Evolutionary conservation across 176 grass and related monocot genomes (phyloP).

Genomic region (Oryza nivara): DNA sequence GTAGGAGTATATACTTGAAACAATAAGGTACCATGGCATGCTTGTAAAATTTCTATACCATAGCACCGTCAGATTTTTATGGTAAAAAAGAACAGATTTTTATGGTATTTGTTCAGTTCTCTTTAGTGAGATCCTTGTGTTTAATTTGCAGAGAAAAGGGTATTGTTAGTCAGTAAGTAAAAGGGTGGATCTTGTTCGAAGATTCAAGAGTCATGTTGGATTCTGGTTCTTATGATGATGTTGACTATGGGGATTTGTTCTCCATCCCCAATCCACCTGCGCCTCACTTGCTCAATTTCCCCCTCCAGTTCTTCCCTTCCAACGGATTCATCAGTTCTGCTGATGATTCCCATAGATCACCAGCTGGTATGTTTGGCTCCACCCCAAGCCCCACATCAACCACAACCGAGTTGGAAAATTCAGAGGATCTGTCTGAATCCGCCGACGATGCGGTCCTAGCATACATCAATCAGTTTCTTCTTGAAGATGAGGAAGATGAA

Average conservation of each 20-base stretch:
- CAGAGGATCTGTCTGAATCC: constrained; percentile 27
- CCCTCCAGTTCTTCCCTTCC: constrained; percentile 17
- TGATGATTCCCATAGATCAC: constrained; percentile 14
- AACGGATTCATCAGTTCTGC: constrained; percentile 22
- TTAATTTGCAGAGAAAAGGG: background rate
- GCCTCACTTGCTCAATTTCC: constrained; percentile 23
- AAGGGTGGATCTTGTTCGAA: constrained; percentile 1
- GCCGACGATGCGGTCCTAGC: constrained; percentile 51
- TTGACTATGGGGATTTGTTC: constrained; percentile 30
- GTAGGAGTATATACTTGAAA: background rate
- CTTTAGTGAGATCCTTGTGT: background rate
- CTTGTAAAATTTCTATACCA: background rate
- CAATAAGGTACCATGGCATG: background rate
- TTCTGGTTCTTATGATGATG: constrained; percentile 17
- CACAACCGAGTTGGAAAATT: constrained; percentile 34
- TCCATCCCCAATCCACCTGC: constrained; percentile 13
- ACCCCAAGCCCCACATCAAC: constrained; percentile 44
- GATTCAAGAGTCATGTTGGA: constrained; percentile 8
- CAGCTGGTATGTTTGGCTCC: background rate
- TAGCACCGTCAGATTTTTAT: background rate
- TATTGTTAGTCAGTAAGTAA: background rate
- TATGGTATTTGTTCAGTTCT: constrained; percentile 13
- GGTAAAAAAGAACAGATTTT: background rate
- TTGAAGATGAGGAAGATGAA: constrained; percentile 48
- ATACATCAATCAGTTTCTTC: constrained; percentile 62